phyloP scores from a whole-genome alignment of 495 filamentous ascomycete species.

The Extremus antarcticus region DNA sequence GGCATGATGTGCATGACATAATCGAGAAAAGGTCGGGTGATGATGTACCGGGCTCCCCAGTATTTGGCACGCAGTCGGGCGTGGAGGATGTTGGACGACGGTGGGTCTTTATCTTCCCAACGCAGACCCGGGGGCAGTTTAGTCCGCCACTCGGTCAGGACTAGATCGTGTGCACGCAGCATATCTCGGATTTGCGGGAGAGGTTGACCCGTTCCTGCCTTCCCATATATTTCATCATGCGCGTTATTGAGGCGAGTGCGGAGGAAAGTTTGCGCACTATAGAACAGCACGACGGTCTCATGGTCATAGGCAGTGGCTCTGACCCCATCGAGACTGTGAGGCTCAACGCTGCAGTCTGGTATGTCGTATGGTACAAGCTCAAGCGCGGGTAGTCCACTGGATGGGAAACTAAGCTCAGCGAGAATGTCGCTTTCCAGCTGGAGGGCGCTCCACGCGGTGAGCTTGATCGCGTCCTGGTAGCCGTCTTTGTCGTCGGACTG shows the following conservation, averaged over 20 bases:
- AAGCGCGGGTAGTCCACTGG: slow-evolving; percentile 22
- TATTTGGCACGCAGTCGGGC: slow-evolving; percentile 91
- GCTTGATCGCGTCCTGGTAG: slow-evolving; percentile 12
- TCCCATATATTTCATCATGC: slow-evolving; percentile 49
- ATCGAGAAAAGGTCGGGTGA: slow-evolving; percentile 70
- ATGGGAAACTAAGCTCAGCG: slow-evolving; percentile 74
- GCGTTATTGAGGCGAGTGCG: slow-evolving; percentile 76
- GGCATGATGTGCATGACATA: slow-evolving; percentile 42
- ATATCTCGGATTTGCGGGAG: slow-evolving; percentile 2
- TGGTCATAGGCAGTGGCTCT: background rate
- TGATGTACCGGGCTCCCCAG: slow-evolving; percentile 83
- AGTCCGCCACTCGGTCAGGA: slow-evolving; percentile 35
- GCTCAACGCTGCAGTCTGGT: slow-evolving; percentile 8
- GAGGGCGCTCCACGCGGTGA: slow-evolving; percentile 87
- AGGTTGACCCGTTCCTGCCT: background rate
- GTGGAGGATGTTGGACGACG: slow-evolving; percentile 63
- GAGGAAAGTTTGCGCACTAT: slow-evolving; percentile 73
- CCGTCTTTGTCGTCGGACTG: slow-evolving; percentile 9
- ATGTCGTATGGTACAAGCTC: slow-evolving; percentile 46
- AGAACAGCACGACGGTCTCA: slow-evolving; percentile 40
- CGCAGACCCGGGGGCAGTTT: slow-evolving; percentile 36
- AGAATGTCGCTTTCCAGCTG: slow-evolving; percentile 94
- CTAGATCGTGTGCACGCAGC: slow-evolving; percentile 5
- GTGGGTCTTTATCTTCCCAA: slow-evolving; percentile 53
- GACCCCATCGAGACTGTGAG: background rate